Conservation (phyloP, 1,284 basidiomycete genomes). For the Microbotryum intermedium region DNA sequence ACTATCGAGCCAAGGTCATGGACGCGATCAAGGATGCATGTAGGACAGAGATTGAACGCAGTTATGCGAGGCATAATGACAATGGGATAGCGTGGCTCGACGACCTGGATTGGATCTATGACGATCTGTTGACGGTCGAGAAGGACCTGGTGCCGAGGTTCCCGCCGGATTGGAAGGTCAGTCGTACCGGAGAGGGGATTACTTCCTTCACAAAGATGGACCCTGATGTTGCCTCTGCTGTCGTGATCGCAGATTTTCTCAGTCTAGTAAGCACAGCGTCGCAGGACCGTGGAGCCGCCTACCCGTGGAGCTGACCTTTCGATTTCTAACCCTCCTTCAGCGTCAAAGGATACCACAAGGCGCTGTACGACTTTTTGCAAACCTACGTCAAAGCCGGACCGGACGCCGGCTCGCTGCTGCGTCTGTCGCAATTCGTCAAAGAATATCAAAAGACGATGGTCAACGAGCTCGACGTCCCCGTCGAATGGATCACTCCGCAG, state of each 20-base stretch:
- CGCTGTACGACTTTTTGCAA: constrained; percentile 68
- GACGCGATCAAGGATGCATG: constrained; percentile 59
- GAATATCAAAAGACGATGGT: constrained; percentile 86
- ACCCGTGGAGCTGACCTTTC: background rate
- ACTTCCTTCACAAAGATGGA: too few relatives aligned
- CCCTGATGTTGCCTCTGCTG: background rate
- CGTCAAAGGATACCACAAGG: constrained; percentile 84
- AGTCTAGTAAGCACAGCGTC: constrained; percentile 14
- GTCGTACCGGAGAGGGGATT: background rate
- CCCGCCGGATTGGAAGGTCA: constrained; percentile 55
- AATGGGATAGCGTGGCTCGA: constrained; percentile 58
- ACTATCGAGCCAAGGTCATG: constrained; percentile 84
- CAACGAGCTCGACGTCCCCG: constrained; percentile 75
- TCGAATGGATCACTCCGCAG: constrained; percentile 75
- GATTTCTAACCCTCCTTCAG: constrained; percentile 42
- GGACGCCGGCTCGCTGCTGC: constrained; percentile 76
- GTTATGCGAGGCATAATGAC: constrained; percentile 13
- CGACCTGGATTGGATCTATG: constrained; percentile 79
- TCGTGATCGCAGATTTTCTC: constrained; percentile 8
- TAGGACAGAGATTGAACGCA: constrained; percentile 17
- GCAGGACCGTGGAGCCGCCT: background rate
- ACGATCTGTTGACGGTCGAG: constrained; percentile 85
- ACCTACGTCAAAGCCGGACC: constrained; percentile 58
- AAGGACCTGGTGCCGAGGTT: constrained; percentile 81
- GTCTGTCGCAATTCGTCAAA: constrained; percentile 86